These are phyloP conservation scores for Ophiostoma perfectum DNA, from an alignment of 2,329 filamentous ascomycete species.

Conservation along the genomic window DNA sequence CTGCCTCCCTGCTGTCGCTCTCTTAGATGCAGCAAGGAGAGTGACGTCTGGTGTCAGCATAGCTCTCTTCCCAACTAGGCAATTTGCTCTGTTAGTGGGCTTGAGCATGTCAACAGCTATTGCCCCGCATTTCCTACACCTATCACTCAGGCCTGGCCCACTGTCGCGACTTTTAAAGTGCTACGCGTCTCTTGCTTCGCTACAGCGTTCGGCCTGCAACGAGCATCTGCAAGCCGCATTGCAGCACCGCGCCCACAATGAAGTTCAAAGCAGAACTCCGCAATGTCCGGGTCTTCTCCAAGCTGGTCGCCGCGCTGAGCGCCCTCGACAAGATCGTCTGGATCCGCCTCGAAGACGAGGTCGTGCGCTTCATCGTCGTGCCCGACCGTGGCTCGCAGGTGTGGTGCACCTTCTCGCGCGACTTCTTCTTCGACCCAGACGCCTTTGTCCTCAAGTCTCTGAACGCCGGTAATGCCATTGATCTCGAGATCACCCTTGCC, in stretches of 20 bases:
- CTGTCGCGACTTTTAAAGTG: conserved; percentile 10
- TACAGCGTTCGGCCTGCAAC: neutral
- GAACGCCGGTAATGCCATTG: conserved; percentile 79
- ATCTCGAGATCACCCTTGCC: conserved; percentile 87
- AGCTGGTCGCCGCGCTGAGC: conserved; percentile 58
- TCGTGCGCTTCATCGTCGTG: conserved; percentile 89
- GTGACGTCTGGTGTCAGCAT: neutral
- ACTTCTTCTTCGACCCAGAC: conserved; percentile 79
- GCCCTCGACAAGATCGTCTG: conserved; percentile 78
- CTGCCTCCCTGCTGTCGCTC: no score
- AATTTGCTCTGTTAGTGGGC: conserved; percentile 20
- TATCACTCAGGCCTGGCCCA: neutral
- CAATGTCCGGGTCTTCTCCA: conserved; percentile 56
- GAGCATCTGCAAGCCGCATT: neutral
- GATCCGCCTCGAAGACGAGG: conserved; percentile 81
- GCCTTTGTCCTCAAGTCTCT: conserved; percentile 81
- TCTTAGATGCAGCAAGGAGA: no score
- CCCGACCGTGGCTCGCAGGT: conserved; percentile 93
- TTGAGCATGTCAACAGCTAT: neutral
- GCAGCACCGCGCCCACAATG: conserved; percentile 18
- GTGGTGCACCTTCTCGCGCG: conserved; percentile 61
- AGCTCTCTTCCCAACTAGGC: conserved; percentile 21
- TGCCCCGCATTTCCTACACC: conserved; percentile 17
- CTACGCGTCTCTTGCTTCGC: neutral
- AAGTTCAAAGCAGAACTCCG: conserved; percentile 51